Evolutionary conservation across 495 filamentous ascomycete genomes (phyloP), one percentile per base, ranked within the genome.

Genomic region (Friedmanniomyces simplex): DNA sequence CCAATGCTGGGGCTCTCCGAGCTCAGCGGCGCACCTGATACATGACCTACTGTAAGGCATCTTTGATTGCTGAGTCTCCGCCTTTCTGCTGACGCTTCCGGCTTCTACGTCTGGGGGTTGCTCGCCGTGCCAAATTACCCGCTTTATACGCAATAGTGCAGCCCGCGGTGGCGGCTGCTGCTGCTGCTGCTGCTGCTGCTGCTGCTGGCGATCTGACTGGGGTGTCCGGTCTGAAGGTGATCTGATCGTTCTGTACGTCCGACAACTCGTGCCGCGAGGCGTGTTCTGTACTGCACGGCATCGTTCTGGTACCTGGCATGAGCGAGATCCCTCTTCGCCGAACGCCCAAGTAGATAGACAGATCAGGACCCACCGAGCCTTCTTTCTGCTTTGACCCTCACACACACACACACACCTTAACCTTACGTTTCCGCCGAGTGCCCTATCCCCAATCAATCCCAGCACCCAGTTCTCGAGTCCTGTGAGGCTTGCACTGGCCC

Each of bases 231-330:
- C 46, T 49, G 16, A 34, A 21, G 2, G 37, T 54, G 51, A 54
- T 54, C 51, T 54, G 25, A 42, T 54, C 51, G 51, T 37, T 34
- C 18, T 20, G 16, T 20, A 5, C 26, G 18, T 20, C 25, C 30
- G 49, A 52, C 49, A 52, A 52, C 51, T 54, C 51, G 51, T 54
- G 51, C 51, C 51, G 51, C 14, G 51, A 43, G 51, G 51, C 51
- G 32, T 54, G 51, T 26, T 36, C n/a, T 52, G 25, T 52, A 43
- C 51, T 42, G 37, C 34, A 43, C 34, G 25, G 22, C n/a, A 42
- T 25, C 32, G 51, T 43, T 54, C 49, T 52, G 32, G 51, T 54
- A 54, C 51, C 34, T 54, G 49, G 49, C 49, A 52, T 52, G 49
- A 36, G 30, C 49, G 25, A 49, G 4, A 52, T 52, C 49, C 49